phyloP scores from a whole-genome alignment of 768 basidiomycete species.

The Tricholoma sp. region DNA sequence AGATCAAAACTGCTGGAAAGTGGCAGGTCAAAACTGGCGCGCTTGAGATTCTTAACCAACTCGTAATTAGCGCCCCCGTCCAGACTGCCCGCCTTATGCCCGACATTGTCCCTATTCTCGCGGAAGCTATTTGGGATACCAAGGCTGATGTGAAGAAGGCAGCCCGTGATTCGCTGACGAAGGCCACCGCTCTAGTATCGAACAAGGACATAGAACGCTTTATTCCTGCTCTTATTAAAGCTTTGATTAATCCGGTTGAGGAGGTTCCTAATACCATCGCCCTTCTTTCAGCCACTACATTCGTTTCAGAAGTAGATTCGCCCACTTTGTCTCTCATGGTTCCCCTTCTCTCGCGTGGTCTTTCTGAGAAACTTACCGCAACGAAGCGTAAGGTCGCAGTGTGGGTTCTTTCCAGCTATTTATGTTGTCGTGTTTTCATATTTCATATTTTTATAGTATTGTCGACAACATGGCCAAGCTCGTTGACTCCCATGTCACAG shows the following conservation, averaged over 20 bases:
- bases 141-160: slow-evolving; percentile 99
- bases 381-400: slow-evolving; percentile 98
- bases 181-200: slow-evolving; percentile 89
- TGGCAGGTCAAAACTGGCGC: slow-evolving; percentile 96
- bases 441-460: slow-evolving; percentile 49
- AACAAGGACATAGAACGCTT: slow-evolving; percentile 99
- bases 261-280: slow-evolving; percentile 95
- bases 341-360: slow-evolving; percentile 90
- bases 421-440: slow-evolving; percentile 10
- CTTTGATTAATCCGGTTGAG: slow-evolving; percentile 98
- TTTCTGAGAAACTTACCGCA: slow-evolving; percentile 90
- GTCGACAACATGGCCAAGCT: slow-evolving; percentile 99
- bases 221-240: slow-evolving; percentile 96
- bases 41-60: slow-evolving; percentile 77
- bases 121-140: slow-evolving; percentile 98
- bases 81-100: slow-evolving; percentile 90
- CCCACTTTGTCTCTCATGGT: slow-evolving; percentile 97
- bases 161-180: slow-evolving; percentile 89
- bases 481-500: slow-evolving; percentile 90
- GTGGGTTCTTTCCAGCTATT: slow-evolving; percentile 40
- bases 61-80: slow-evolving; percentile 74
- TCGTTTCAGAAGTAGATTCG: slow-evolving; percentile 99
- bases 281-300: slow-evolving; percentile 96
- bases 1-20: slow-evolving; percentile 94
- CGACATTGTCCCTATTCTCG: slow-evolving; percentile 89